Base-by-base conservation (phyloP, 2,329 filamentous ascomycete species). In the Dactylellina sp. region DNA sequence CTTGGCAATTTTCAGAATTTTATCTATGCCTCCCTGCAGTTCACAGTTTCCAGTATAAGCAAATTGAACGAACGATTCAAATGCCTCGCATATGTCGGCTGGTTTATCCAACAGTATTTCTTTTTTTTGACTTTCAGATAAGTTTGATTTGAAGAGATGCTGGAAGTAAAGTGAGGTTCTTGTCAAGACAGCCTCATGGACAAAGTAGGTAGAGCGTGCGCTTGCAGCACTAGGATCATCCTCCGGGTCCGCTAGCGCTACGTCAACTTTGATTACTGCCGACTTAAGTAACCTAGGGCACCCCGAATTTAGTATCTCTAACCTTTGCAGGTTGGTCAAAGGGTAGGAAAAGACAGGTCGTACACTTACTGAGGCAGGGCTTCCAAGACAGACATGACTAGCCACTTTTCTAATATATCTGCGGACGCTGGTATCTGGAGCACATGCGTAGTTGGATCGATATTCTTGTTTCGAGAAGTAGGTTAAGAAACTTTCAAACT, bases 41-140 rank as follows among this genome's bases (percentile, higher is more conserved):
- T 28, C 22, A 14, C 32, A 62, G 12, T 28, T 24, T 1, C 55
- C 37, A 18, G 28, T 16, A 25, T 71, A 71, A 12, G 35, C 28
- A 37, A 71, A 71, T 39, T 62, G 56, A 11, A 61, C n/a, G 28
- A 70, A 70, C 4, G 32, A 4, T 35, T 61, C 37, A 39, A 59
- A 61, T 3, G 56, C 35, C 20, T 50, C 16, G 11, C 9, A 32
- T 4, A 32, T 32, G 9, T 56, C 64, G 1, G 46, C 37, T 22
- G 39, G 1, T 16, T 16, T 37, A 1, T 61, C 16, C 5, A 18
- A 35, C 1, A 40, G 28, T n/a, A 37, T 24, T 14, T 35, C 35
- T 12, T 32, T 61, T 2, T 16, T 56, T 0, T 7, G 2, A 0
- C 11, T 42, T 47, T 71, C 64, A 1, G 20, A n/a, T 12, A 62